A percentile compares a stretch with the other conserved stretches of the same genome.
Conservation (phyloP, 495 filamentous ascomycete genomes). For the Daldinia bambusicola region DNA sequence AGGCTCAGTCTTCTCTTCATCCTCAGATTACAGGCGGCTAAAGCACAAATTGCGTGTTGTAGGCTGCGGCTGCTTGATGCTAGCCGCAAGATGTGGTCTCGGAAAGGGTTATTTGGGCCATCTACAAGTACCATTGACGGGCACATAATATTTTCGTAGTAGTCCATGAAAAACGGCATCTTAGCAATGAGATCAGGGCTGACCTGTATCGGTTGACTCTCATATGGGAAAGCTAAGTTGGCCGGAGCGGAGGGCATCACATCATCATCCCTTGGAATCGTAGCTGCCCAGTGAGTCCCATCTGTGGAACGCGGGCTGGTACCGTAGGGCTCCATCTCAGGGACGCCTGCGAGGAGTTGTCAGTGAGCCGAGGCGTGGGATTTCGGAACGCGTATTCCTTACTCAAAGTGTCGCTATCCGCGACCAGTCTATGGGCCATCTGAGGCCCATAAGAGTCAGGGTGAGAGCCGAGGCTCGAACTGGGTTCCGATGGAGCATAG, state of each 20-base stretch:
- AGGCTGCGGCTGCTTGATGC: constrained; percentile 81
- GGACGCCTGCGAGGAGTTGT: constrained; percentile 52
- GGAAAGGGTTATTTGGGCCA: constrained; percentile 82
- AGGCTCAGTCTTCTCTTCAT: constrained; percentile 67
- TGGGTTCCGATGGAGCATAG: constrained; percentile 59
- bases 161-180: constrained; percentile 73
- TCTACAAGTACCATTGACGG: constrained; percentile 93
- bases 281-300: constrained; percentile 55
- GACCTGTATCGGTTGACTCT: constrained; percentile 53
- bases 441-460: constrained; percentile 58
- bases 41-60: constrained; percentile 90
- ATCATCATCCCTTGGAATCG: constrained; percentile 55
- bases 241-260: constrained; percentile 44
- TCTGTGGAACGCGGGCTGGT: constrained; percentile 55
- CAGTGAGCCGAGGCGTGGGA: constrained; percentile 46
- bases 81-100: constrained; percentile 82
- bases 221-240: constrained; percentile 44
- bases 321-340: constrained; percentile 59
- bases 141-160: constrained; percentile 89
- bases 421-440: constrained; percentile 56
- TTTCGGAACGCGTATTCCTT: constrained; percentile 50
- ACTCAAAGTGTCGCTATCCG: constrained; percentile 60
- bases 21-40: constrained; percentile 84
- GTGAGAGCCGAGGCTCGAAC: constrained; percentile 60
- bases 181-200: constrained; percentile 64